Base-by-base conservation (phyloP, 2,329 filamentous ascomycete genomes). In the Neofusicoccum sp. region DNA sequence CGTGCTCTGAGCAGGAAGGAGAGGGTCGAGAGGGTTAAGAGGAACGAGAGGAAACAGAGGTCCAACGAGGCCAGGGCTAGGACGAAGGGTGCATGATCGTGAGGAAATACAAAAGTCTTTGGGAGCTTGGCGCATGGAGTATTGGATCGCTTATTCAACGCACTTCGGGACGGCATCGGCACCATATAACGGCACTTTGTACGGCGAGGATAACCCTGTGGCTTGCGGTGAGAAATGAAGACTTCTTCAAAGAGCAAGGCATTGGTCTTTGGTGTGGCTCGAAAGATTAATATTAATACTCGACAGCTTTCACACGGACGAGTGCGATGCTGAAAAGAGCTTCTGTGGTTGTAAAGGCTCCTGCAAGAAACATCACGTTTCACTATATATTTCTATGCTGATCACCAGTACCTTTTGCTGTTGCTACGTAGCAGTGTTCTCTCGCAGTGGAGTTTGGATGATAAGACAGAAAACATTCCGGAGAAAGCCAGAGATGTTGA, bases 41-140 rank as follows among this genome's bases (percentile, higher is more conserved):
- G 76, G 65, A 76, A 78, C 54, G 75, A 78, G 68, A 72, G 76
- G 67, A 76, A 73, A 67, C 71, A 75, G 69, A 72, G 75, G 58
- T 70, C 73, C 40, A 79, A 83, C 69, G 91, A 93, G 76, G 83
- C 81, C 66, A 84, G 90, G 68, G 86, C 85, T 75, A 81, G 86
- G 66, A 91, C 86, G 66, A 67, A 61, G 58, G 58, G 58, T 41
- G 58, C 58, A 30, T 60, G 47, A 38, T 2, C 20, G 34, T 9
- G 20, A 51, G 9, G 9, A 4, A 31, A 60, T 16, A 36, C 6
- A 60, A 47, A 45, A 24, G 30, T 54, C 12, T 30, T 31, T 24
- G 12, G 36, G 51, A 40, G 20, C 36, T 60, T 24, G 58, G 58
- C 58, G 58, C 47, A 40, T 34, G 58, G 58, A 60, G 58, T 60